Evolutionary conservation across 2,329 filamentous ascomycete genomes (phyloP), one percentile per base, ranked within the genome.

Genomic region (Didymella pinodella): DNA sequence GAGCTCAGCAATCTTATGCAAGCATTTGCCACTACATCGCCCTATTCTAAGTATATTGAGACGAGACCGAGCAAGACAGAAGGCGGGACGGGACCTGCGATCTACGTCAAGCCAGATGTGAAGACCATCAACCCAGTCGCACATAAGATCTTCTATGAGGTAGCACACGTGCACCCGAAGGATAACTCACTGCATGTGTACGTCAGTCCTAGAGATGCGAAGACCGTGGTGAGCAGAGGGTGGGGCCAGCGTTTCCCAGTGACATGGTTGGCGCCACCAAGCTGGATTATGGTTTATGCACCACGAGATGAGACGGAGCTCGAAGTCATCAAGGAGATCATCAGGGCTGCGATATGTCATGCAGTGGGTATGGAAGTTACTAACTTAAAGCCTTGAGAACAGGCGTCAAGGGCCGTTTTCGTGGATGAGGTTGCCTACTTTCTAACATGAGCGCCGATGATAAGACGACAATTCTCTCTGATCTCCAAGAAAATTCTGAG

Each of bases 171-270:
- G 12, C 92, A 96, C 77, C 85, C 88, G 54, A 87, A 84, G 20
- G 92, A 95, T 62, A 85, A 89, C 65, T 90, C 88, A 12, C 81
- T 94, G 81, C 92, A 96, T 76, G 82, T 95, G 74, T 91, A 88
- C 53, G 82, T 95, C 29, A 90, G 93, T 70, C 90, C 90, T 0
- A 84, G 87, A 45, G 92, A 96, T 74, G 90, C 90, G 54, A 86
- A 82, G 65, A 81, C 88, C 49, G 85, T 95, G 2, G 79, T 96
- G 26, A 83, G 87, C 65, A 87, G 86, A 64, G 90, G 91, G 1
- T 96, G 92, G 92, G 92, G 89, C 0, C 86, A 93, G 78, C 71
- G 83, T 38, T 85, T 87, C 74, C 83, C 84, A 0, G 69, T 74
- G 1, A 63, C 62, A 7, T 74, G 70, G 70, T 10, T 74, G 41